phyloP scores from a whole-genome alignment of 371 early-diverging fungal species.

The Batkoa obscura region DNA sequence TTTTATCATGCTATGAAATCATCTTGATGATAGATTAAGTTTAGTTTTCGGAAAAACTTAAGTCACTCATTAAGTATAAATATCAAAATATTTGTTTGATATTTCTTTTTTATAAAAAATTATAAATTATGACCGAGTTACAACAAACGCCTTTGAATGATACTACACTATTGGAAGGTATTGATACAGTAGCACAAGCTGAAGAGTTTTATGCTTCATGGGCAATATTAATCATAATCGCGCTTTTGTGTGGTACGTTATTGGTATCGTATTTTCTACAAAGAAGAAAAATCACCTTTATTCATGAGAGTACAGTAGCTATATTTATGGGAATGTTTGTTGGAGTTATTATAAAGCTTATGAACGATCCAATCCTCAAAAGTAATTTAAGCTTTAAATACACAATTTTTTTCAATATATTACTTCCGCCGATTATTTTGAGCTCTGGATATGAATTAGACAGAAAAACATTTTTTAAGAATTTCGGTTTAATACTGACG shows the following conservation, averaged over 20 bases:
- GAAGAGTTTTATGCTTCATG: slow-evolving; percentile 59
- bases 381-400: slow-evolving; percentile 79
- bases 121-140: no score
- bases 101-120: no score
- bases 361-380: slow-evolving; percentile 47
- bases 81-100: no score
- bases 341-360: slow-evolving; percentile 59
- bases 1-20: no score
- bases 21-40: no score
- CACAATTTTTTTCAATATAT: slow-evolving; percentile 78
- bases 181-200: slow-evolving; percentile 19
- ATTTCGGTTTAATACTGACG: slow-evolving; percentile 66
- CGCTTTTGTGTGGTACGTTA: slow-evolving; percentile 63
- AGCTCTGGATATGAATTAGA: slow-evolving; percentile 89
- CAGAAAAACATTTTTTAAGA: slow-evolving; percentile 62
- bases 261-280: slow-evolving; percentile 73
- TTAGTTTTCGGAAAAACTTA: no score
- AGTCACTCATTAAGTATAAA: no score
- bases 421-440: slow-evolving; percentile 89
- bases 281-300: slow-evolving; percentile 53
- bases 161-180: neutral
- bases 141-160: neutral
- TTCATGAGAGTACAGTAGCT: slow-evolving; percentile 87
- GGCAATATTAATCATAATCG: slow-evolving; percentile 67
- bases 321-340: slow-evolving; percentile 72